Percentiles rank a stretch among this genome's conserved stretches.
These are phyloP conservation scores for Raphanus sativus DNA, from an alignment of 345 rosid genomes.

Conservation along the genomic window DNA sequence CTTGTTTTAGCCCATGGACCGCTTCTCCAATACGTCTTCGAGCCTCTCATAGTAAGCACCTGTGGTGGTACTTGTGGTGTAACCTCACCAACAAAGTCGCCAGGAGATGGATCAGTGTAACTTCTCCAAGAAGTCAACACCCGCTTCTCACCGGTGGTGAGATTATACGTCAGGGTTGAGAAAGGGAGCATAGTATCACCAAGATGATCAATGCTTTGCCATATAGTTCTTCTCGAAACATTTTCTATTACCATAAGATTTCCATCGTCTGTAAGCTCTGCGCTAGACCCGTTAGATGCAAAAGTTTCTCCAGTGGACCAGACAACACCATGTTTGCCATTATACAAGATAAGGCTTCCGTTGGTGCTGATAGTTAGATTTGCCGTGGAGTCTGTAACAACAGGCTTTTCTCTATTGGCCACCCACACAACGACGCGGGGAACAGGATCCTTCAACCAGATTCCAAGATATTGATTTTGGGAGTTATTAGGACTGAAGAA, in stretches of 20 bases:
- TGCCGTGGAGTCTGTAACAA: constrained; percentile 23
- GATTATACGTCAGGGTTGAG: constrained; percentile 27
- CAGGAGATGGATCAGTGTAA: constrained; percentile 40
- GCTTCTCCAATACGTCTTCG: constrained; percentile 15
- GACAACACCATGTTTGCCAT: constrained; percentile 13
- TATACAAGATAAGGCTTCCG: constrained; percentile 31
- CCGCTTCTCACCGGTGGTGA: not conserved
- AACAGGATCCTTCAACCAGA: constrained; percentile 37
- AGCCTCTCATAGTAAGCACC: constrained; percentile 18
- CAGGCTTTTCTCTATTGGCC: constrained; percentile 49
- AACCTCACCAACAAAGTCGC: constrained; percentile 27
- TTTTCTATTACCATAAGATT: not conserved
- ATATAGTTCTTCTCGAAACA: not conserved
- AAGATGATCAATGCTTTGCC: constrained; percentile 4
- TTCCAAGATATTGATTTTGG: constrained; percentile 35
- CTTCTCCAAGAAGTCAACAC: constrained; percentile 47
- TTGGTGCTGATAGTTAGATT: constrained; percentile 24
- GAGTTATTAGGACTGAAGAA: constrained; percentile 34
- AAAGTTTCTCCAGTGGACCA: constrained; percentile 28
- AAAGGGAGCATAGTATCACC: constrained; percentile 34
- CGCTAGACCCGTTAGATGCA: constrained; percentile 9
- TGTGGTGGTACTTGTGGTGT: constrained; percentile 41
- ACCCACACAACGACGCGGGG: constrained; percentile 44
- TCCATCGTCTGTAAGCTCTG: constrained; percentile 32
- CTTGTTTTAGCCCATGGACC: constrained; percentile 45